Evolutionary conservation across 768 basidiomycete genomes (phyloP).

Genomic region (Cystobasidiopsis lactophilus): DNA sequence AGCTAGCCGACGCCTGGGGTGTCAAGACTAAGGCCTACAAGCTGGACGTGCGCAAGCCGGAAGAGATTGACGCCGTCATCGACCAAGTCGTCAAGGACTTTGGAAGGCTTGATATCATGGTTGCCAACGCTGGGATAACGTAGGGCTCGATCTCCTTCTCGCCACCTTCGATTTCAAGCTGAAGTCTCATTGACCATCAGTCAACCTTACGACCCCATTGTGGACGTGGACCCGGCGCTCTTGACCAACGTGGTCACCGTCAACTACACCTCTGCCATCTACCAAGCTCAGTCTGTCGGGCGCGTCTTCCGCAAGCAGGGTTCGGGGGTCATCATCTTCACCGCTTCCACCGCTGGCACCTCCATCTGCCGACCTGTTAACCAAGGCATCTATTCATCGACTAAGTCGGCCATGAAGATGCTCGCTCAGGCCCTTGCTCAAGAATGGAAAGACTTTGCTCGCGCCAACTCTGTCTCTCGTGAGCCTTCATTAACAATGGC

Average conservation of each 20-base stretch:
- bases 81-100: not conserved
- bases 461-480: conserved; percentile 21
- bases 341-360: conserved; percentile 12
- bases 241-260: not conserved
- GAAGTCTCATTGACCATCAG: too few relatives aligned
- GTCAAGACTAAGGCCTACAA: conserved; percentile 3
- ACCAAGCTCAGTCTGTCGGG: conserved; percentile 7
- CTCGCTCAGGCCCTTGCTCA: conserved; percentile 23
- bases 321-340: conserved; percentile 15
- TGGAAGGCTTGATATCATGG: conserved; percentile 9
- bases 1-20: conserved; percentile 11
- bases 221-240: not conserved
- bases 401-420: conserved; percentile 24
- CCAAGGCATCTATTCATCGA: conserved; percentile 22
- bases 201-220: conserved; percentile 6
- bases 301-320: conserved; percentile 17
- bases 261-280: not conserved
- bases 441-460: conserved; percentile 24
- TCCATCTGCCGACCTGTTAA: conserved; percentile 7
- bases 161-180: too few relatives aligned
- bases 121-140: conserved; percentile 12
- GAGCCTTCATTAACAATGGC: not conserved
- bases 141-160: too few relatives aligned
- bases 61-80: not conserved
- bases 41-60: conserved; percentile 4